These are phyloP conservation scores for Penicillium silybi DNA, from an alignment of 495 filamentous ascomycete genomes.

Conservation along the genomic window DNA sequence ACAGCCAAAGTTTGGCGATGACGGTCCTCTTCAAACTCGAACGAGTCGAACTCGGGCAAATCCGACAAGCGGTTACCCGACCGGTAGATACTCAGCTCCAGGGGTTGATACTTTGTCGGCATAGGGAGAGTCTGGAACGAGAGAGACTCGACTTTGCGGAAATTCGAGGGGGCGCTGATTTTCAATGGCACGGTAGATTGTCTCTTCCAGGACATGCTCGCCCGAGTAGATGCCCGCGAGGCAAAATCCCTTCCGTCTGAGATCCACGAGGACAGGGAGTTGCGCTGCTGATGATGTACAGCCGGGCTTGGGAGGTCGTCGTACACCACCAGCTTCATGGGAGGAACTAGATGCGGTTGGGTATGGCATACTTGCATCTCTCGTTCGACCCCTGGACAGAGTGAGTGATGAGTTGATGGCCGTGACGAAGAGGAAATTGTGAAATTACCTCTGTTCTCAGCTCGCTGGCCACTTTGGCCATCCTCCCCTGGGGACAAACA, in stretches of 20 bases:
- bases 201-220: constrained; percentile 49
- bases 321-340: constrained; percentile 42
- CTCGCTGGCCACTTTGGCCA: constrained; percentile 23
- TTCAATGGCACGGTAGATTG: constrained; percentile 36
- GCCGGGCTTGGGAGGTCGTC: constrained; percentile 37
- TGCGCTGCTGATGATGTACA: constrained; percentile 21
- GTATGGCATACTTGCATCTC: constrained; percentile 47
- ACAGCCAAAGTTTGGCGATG: constrained; percentile 19
- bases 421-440: not conserved
- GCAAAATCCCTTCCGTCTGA: constrained; percentile 38
- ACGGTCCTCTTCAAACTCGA: constrained; percentile 20
- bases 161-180: constrained; percentile 53
- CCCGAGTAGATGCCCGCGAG: constrained; percentile 48
- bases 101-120: constrained; percentile 53
- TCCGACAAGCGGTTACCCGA: constrained; percentile 63
- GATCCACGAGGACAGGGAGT: constrained; percentile 39
- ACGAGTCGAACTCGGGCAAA: constrained; percentile 43
- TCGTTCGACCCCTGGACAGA: constrained; percentile 31
- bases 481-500: constrained; percentile 28
- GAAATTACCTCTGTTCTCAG: constrained; percentile 20
- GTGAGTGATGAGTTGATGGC: not conserved
- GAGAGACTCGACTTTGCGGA: constrained; percentile 44
- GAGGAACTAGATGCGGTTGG: constrained; percentile 48
- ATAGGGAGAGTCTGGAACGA: constrained; percentile 25
- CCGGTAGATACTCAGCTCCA: constrained; percentile 72